Evolutionary conservation across 1,284 basidiomycete genomes (phyloP).

Genomic region (Inonotus obliquus): DNA sequence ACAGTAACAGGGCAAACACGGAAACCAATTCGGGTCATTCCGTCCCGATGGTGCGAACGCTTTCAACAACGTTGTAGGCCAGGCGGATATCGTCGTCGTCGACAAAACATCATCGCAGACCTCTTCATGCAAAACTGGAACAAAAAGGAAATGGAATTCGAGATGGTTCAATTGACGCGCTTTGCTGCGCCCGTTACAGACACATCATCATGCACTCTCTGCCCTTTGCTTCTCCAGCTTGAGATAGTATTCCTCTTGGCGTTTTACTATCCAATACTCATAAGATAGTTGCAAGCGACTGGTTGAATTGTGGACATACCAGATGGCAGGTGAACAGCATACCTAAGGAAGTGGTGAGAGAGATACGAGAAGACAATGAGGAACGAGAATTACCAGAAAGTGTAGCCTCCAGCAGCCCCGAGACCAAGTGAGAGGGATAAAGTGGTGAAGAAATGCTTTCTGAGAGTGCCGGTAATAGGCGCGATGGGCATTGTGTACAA

Average conservation of each 20-base stretch:
- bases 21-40: constrained; percentile 1
- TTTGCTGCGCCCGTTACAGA: neutral
- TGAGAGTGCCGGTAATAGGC: constrained; percentile 85
- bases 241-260: constrained; percentile 79
- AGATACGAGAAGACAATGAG: neutral
- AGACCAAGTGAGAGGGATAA: constrained; percentile 67
- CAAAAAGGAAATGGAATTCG: neutral
- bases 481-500: constrained; percentile 61
- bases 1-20: neutral
- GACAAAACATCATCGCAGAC: neutral
- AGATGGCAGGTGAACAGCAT: constrained; percentile 68
- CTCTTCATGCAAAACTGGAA: neutral
- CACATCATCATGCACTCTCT: constrained; percentile 35
- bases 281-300: neutral
- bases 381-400: constrained; percentile 62
- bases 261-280: constrained; percentile 49
- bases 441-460: constrained; percentile 84
- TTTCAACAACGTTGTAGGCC: neutral
- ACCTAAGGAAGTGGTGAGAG: constrained; percentile 44
- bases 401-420: constrained; percentile 65
- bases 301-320: constrained; percentile 44
- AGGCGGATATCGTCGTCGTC: too few species aligned
- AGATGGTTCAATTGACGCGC: neutral
- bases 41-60: neutral
- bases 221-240: constrained; percentile 64